Base-by-base conservation (phyloP, 331 rosid species). In the Telfairia occidentalis region DNA sequence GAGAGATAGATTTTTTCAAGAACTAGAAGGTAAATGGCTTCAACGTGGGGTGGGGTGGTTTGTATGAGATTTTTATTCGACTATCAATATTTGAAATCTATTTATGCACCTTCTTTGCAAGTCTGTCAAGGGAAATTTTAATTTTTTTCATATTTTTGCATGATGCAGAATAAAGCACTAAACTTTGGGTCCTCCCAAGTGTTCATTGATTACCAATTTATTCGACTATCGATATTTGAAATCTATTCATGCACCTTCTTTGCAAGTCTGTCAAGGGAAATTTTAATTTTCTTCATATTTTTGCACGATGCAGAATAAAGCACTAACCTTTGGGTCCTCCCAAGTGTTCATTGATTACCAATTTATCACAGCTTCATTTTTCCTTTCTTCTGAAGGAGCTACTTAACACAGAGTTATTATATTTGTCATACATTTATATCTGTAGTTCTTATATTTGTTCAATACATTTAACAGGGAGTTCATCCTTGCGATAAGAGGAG, bases 401-500 rank as follows among this genome's bases (percentile, higher is more conserved):
- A 43, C 24, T 42, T 69, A 42, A 52, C 34, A 13, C 29, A 37
- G 48, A 40, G 38, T 43, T 69, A 2, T 38, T 43, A 16, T 45
- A 35, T 34, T 10, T 4, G 35, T 23, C 30, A 18, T 24, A 19
- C 18, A 16, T 3, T 70, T 74, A 37, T 53, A 53, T 5, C 12
- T 32, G 65, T 73, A 32, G 34, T 52, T 73, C 64, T 52, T 52
- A 50, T 32, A 23, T 50, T 21, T 77, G 29, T 71, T 74, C 37
- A 35, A 13, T 48, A 55, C 55, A 38, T 66, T 75, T 81, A n/a
- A 35, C 82, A 84, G 87, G 87, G 87, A 78, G 87, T 84, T 66
- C 84, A 84, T 81, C 87, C 84, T 52, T 84, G 87, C 71, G 87
- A 84, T 48, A 55, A 46, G 81, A 81, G 87, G 48, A 80, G 84